Conservation (phyloP, 139 green algal genomes). For the Chlamydomonas schloesseri region DNA sequence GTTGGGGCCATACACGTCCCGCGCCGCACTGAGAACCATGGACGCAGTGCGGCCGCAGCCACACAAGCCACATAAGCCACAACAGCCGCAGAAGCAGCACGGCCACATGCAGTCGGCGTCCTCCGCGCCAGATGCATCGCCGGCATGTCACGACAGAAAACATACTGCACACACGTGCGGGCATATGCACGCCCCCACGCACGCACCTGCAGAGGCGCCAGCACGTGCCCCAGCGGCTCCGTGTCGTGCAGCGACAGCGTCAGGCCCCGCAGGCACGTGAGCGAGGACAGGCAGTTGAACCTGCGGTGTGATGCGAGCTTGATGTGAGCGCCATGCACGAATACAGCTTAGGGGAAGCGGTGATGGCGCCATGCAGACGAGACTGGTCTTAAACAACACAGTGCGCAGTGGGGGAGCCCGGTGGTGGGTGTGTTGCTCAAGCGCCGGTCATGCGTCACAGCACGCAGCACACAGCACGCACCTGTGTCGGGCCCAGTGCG, state of each 20-base stretch:
- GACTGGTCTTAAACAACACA: too few relatives aligned
- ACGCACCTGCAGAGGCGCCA: slow-evolving; percentile 17
- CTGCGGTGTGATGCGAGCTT: not conserved
- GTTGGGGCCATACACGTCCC: too few relatives aligned
- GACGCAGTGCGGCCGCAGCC: too few relatives aligned
- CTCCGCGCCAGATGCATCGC: too few relatives aligned
- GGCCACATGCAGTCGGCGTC: not conserved
- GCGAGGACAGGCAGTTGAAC: not conserved
- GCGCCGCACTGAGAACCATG: too few relatives aligned
- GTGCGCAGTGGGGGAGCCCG: too few relatives aligned
- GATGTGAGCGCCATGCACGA: too few relatives aligned
- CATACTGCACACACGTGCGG: not conserved
- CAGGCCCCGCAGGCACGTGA: not conserved
- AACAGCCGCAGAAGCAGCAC: not conserved
- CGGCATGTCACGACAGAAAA: not conserved
- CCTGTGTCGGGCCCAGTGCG: not conserved
- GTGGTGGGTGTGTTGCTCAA: not conserved
- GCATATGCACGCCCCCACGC: too few relatives aligned
- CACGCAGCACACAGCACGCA: not conserved
- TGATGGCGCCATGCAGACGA: not conserved
- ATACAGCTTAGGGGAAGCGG: not conserved
- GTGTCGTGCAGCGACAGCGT: not conserved
- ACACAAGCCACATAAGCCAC: not conserved
- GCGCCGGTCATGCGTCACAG: not conserved
- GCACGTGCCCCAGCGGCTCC: not conserved